phyloP scores from a whole-genome alignment of 2,329 filamentous ascomycete genomes.

The Colletotrichum eremochloae region DNA sequence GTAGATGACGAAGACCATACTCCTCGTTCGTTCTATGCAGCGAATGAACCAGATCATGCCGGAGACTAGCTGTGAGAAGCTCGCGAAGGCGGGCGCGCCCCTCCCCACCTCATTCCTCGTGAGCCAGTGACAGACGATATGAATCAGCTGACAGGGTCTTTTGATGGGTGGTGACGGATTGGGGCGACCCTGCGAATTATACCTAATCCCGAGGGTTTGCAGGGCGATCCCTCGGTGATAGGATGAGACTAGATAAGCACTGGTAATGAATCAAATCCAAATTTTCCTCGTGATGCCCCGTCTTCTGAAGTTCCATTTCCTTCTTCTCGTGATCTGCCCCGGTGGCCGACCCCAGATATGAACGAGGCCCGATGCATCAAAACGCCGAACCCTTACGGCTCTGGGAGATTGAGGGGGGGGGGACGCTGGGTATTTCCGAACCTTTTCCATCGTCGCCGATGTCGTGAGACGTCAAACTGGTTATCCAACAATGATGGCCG shows the following conservation, averaged over 20 bases:
- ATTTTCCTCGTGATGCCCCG: conserved; percentile 1
- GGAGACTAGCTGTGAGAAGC: conserved; percentile 32
- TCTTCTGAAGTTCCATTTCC: neutral
- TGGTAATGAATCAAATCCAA: neutral
- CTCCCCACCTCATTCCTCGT: neutral
- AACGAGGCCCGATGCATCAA: conserved; percentile 16
- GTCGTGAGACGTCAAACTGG: neutral
- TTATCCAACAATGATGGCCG: neutral
- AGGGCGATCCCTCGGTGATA: conserved; percentile 36
- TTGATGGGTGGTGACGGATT: conserved; percentile 28
- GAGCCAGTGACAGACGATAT: conserved; percentile 26
- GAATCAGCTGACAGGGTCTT: conserved; percentile 40
- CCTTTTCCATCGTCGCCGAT: neutral
- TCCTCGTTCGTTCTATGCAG: conserved; percentile 24
- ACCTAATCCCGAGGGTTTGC: conserved; percentile 35
- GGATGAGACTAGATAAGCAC: conserved; percentile 12
- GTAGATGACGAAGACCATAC: neutral
- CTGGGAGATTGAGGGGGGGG: neutral
- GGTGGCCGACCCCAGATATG: conserved; percentile 23
- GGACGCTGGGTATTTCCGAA: neutral
- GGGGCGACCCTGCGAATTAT: conserved; percentile 7
- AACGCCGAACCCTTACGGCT: conserved; percentile 19
- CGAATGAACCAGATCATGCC: conserved; percentile 19
- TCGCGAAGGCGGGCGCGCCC: conserved; percentile 3
- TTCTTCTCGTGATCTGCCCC: conserved; percentile 13